Evolutionary conservation across 129 eudicot genomes (phyloP), one percentile per base, ranked within the genome.

Genomic region (Tagetes patula): DNA sequence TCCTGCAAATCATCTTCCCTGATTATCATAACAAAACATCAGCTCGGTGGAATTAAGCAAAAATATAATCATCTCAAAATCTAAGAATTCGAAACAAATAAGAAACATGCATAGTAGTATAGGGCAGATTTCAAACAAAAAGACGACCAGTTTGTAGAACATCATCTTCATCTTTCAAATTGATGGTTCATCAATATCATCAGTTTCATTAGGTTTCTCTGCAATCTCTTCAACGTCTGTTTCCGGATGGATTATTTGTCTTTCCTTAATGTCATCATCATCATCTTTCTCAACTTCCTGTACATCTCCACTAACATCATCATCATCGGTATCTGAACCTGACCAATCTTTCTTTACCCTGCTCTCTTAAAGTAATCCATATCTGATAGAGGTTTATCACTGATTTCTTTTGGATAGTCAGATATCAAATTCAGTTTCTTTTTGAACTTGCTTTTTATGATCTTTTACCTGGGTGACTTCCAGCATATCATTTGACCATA

Each of bases 1-100:
- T 90, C 93, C 74, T 76, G 80, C 50, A 94, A 79, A 75, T 94
- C 98, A 80, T 90, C 98, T 82, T 94, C 98, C 31, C 98, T 94
- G 87, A 67, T 70, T 30, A 37, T 71, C 31, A 73, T 64, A 45
- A 65, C 38, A 72, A 62, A 49, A 34, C 64, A 79, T 53, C 6
- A 60, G 73, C 4, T 3, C n/a, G 66, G 45, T 14, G 37, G 11
- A 65, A 39, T 38, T 70, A 31, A 37, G 52, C 49, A 36, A 49
- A 2, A 64, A 65, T 36, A 53, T 3, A 30, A 69, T 65, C 9
- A 79, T 58, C 49, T 46, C 56, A 47, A 73, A 66, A 14, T 50
- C 14, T 56, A n/a, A 65, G 3, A 45, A 76, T 3, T 42, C 20
- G 11, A 64, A 38, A 58, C 2, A 65, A 40, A 60, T 52, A 62